Conservation (phyloP, 1,284 basidiomycete genomes). For the Lignosus rhinocerotis region DNA sequence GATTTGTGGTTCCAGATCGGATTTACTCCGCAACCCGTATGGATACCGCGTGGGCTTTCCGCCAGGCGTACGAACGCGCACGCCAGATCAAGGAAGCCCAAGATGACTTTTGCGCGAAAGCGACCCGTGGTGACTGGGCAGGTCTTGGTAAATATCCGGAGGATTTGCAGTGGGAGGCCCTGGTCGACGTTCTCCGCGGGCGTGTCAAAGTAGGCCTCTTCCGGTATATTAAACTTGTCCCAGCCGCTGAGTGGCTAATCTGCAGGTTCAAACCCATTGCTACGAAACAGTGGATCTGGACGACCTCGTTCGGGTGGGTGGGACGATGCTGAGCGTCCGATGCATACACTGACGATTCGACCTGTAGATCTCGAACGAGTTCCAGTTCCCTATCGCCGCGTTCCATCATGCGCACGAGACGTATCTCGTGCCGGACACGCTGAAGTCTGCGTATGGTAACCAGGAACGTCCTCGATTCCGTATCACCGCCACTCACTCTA, state of each 20-base stretch:
- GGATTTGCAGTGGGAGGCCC: slow-evolving; percentile 79
- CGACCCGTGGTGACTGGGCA: slow-evolving; percentile 58
- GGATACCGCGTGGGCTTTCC: slow-evolving; percentile 64
- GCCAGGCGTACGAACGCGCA: slow-evolving; percentile 69
- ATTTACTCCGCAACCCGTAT: slow-evolving; percentile 50
- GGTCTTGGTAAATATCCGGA: slow-evolving; percentile 71
- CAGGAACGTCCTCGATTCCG: slow-evolving; percentile 51
- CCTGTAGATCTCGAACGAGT: slow-evolving; percentile 67
- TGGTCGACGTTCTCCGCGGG: slow-evolving; percentile 87
- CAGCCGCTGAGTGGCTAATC: not conserved
- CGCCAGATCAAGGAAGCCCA: slow-evolving; percentile 73
- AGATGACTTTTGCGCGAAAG: slow-evolving; percentile 71
- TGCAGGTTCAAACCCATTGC: slow-evolving; percentile 76
- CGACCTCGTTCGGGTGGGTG: slow-evolving; percentile 59
- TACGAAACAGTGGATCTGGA: slow-evolving; percentile 42
- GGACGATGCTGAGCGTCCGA: too few relatives aligned
- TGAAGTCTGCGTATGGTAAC: slow-evolving; percentile 66
- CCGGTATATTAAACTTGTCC: not conserved
- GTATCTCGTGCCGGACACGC: slow-evolving; percentile 80
- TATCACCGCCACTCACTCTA: slow-evolving; percentile 44
- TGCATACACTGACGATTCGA: not conserved
- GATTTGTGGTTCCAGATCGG: slow-evolving; percentile 9
- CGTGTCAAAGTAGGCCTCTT: slow-evolving; percentile 58
- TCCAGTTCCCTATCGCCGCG: slow-evolving; percentile 78
- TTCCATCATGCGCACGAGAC: slow-evolving; percentile 90